Evolutionary conservation across 1,139 yeast genomes (phyloP).

Genomic region (Kodamaea sp.): DNA sequence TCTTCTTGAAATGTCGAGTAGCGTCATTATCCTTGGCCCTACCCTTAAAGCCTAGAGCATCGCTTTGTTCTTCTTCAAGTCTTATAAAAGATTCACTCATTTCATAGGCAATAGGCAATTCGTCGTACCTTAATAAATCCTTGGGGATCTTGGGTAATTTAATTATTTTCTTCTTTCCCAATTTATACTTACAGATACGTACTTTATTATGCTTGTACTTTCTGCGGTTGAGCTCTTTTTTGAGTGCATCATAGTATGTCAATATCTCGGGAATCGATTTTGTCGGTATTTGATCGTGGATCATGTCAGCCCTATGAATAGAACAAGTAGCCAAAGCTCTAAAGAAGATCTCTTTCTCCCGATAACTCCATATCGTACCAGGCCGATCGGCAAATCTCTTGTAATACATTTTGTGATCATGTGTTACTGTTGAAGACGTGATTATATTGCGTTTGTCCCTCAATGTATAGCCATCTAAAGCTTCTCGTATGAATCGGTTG

Average conservation of each 20-base stretch:
- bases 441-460: slow-evolving; percentile 1
- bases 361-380: slow-evolving; percentile 39
- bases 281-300: slow-evolving; percentile 35
- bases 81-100: slow-evolving; percentile 48
- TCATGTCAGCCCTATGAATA: slow-evolving; percentile 47
- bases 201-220: slow-evolving; percentile 14
- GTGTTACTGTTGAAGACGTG: slow-evolving; percentile 8
- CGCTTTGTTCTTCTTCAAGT: slow-evolving; percentile 50
- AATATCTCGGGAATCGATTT: slow-evolving; percentile 50
- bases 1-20: slow-evolving; percentile 9
- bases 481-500: slow-evolving; percentile 15
- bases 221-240: slow-evolving; percentile 21
- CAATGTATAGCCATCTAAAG: slow-evolving; percentile 8
- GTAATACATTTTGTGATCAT: slow-evolving; percentile 10
- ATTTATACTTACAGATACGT: slow-evolving; percentile 10
- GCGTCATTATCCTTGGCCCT: slow-evolving; percentile 15
- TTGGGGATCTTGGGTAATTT: slow-evolving; percentile 10
- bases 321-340: slow-evolving; percentile 44
- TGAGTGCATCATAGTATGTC: slow-evolving; percentile 45
- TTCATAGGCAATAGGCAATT: slow-evolving; percentile 56
- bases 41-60: slow-evolving; percentile 23
- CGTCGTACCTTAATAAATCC: slow-evolving; percentile 32
- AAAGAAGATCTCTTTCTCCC: slow-evolving; percentile 45
- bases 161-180: slow-evolving; percentile 9
- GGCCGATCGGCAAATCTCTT: slow-evolving; percentile 4